Percentiles rank a stretch among this genome's conserved stretches.
Evolutionary conservation across 805 yeast species (phyloP).

Genomic region (Kodamaea leandrae): DNA sequence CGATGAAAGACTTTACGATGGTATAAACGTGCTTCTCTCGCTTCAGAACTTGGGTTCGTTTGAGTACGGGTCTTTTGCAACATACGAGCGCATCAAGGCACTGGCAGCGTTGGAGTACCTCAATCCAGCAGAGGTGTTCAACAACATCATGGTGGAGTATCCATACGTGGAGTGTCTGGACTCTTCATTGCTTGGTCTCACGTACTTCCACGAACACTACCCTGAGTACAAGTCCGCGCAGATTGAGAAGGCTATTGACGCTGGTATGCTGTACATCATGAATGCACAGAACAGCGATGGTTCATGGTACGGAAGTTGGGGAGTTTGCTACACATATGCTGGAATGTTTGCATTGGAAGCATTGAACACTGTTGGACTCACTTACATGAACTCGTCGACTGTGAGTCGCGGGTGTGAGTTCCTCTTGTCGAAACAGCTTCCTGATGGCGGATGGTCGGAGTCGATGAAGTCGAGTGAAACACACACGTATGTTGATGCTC

Average conservation of each 20-base stretch:
- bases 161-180: conserved; percentile 99
- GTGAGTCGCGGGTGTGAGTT: conserved; percentile 85
- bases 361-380: conserved; percentile 62
- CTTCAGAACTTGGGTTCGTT: conserved; percentile 78
- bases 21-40: conserved; percentile 70
- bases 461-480: conserved; percentile 87
- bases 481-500: conserved; percentile 65
- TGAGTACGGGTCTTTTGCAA: conserved; percentile 88
- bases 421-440: conserved; percentile 66
- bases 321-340: conserved; percentile 92
- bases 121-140: conserved; percentile 97
- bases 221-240: conserved; percentile 63
- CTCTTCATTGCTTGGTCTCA: conserved; percentile 85
- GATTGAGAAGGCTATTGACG: conserved; percentile 63
- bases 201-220: conserved; percentile 66
- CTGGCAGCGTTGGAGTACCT: conserved; percentile 70
- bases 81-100: conserved; percentile 85
- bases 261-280: conserved; percentile 72
- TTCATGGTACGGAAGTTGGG: conserved; percentile 99
- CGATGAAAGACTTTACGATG: conserved; percentile 54
- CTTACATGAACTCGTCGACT: conserved; percentile 56
- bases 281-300: conserved; percentile 75
- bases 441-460: conserved; percentile 98
- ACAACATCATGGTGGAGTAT: conserved; percentile 96
- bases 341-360: conserved; percentile 98